Conservation (phyloP, 2,329 filamentous ascomycete genomes). For the Aspergillus melleus region DNA sequence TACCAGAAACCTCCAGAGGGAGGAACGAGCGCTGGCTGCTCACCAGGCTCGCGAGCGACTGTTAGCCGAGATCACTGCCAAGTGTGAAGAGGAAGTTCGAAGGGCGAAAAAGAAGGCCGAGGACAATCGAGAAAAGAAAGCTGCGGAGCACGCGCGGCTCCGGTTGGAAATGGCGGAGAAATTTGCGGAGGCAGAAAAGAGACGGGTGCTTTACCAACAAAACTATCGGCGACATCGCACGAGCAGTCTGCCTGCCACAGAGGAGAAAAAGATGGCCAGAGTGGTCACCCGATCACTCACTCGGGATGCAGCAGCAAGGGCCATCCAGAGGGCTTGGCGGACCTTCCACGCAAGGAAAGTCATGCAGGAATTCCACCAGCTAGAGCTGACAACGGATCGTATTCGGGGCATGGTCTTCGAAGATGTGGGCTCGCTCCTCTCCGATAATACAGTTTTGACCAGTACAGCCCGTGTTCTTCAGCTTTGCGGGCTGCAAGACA, state of each 20-base stretch:
- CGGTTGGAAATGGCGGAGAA: conserved; percentile 65
- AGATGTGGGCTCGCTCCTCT: conserved; percentile 58
- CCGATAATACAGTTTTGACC: conserved; percentile 53
- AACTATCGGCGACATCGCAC: conserved; percentile 53
- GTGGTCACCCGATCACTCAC: conserved; percentile 43
- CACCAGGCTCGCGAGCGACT: conserved; percentile 64
- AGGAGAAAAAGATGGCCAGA: conserved; percentile 44
- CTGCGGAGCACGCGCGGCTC: conserved; percentile 60
- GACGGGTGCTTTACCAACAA: conserved; percentile 52
- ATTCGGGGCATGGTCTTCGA: conserved; percentile 59
- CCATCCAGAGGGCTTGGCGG: conserved; percentile 61
- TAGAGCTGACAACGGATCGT: conserved; percentile 55
- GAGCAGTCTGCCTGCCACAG: conserved; percentile 49
- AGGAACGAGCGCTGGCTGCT: conserved; percentile 63
- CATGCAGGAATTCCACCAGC: conserved; percentile 51
- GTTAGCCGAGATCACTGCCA: conserved; percentile 63
- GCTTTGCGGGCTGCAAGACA: conserved; percentile 57
- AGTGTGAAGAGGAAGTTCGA: conserved; percentile 66
- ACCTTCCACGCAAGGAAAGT: conserved; percentile 49
- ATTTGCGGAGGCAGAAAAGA: conserved; percentile 62
- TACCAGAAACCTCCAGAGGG: conserved; percentile 56
- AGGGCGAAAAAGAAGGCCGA: conserved; percentile 67
- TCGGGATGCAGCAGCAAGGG: conserved; percentile 54
- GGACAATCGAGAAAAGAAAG: conserved; percentile 64
- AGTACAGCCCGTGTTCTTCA: conserved; percentile 57